Evolutionary conservation across 2,329 filamentous ascomycete genomes (phyloP).

Genomic region (Fusarium neocosmosporiellum): DNA sequence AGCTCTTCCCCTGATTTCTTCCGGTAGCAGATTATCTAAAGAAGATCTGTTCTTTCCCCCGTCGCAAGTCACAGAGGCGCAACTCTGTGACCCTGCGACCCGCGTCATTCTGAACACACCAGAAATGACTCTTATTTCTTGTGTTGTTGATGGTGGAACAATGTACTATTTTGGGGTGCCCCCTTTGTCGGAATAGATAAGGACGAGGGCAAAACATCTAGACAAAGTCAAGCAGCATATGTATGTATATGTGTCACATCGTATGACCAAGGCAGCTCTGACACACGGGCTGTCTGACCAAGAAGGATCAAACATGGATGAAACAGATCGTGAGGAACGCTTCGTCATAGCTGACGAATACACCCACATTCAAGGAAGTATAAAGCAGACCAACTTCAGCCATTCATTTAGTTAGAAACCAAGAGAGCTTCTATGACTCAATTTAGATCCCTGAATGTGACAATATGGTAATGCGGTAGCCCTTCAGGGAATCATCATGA

Average conservation of each 20-base stretch:
- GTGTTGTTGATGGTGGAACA: neutral
- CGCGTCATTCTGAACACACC: neutral
- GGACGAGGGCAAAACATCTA: neutral
- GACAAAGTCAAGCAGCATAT: neutral
- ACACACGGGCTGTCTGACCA: too few species aligned
- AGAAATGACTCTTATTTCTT: neutral
- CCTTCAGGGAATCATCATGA: neutral
- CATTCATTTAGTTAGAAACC: too few species aligned
- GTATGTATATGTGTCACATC: too few species aligned
- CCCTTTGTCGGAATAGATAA: neutral
- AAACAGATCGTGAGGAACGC: too few species aligned
- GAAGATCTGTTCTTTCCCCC: neutral
- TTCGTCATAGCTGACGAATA: too few species aligned
- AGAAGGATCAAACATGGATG: too few species aligned
- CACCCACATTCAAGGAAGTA: too few species aligned
- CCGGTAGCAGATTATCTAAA: neutral
- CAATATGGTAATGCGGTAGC: too few species aligned
- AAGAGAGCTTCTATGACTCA: too few species aligned
- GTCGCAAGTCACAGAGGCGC: neutral
- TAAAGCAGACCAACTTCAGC: too few species aligned
- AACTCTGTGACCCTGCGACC: neutral
- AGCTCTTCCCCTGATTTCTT: neutral
- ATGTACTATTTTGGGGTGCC: neutral
- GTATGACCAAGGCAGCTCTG: too few species aligned
- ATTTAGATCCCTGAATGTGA: too few species aligned